A percentile compares a stretch with the other conserved stretches of the same genome.
phyloP scores from a whole-genome alignment of 768 basidiomycete species.

The Tephrocybe sp. region DNA sequence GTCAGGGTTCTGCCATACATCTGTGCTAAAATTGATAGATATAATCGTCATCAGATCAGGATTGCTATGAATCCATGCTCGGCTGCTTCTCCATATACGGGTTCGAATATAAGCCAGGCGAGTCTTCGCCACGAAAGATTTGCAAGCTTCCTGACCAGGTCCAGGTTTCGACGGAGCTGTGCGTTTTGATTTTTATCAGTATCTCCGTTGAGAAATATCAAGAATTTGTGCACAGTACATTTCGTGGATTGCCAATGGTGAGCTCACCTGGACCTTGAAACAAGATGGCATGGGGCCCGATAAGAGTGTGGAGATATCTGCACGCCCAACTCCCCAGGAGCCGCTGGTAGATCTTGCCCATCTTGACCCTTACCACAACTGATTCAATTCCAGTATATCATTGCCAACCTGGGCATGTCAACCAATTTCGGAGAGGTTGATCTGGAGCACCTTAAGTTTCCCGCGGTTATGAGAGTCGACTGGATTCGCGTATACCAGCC shows the following conservation, averaged over 20 bases:
- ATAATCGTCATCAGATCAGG: slow-evolving; percentile 45
- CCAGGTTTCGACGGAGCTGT: slow-evolving; percentile 52
- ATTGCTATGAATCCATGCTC: slow-evolving; percentile 57
- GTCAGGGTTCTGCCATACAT: slow-evolving; percentile 29
- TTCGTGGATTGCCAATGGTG: slow-evolving; percentile 66
- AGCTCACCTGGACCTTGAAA: slow-evolving; percentile 69
- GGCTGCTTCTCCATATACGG: slow-evolving; percentile 72
- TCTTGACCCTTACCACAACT: neutral
- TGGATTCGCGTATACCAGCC: slow-evolving; percentile 92
- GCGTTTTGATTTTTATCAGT: slow-evolving; percentile 21
- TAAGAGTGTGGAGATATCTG: slow-evolving; percentile 53
- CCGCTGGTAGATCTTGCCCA: slow-evolving; percentile 58
- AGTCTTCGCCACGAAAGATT: neutral
- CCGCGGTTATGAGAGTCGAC: slow-evolving; percentile 73
- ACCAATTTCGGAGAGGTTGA: slow-evolving; percentile 73
- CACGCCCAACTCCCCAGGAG: slow-evolving; percentile 74
- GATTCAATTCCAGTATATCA: slow-evolving; percentile 58
- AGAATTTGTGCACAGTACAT: slow-evolving; percentile 53
- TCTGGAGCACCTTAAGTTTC: slow-evolving; percentile 67
- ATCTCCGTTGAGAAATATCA: neutral
- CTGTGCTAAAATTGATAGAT: neutral
- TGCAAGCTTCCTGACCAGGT: neutral
- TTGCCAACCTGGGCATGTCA: slow-evolving; percentile 85
- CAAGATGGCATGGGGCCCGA: slow-evolving; percentile 60
- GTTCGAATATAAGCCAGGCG: slow-evolving; percentile 77